A percentile compares a stretch with the other conserved stretches of the same genome.
Evolutionary conservation across 2,329 filamentous ascomycete species (phyloP).

Genomic region (Botryotinia calthae): DNA sequence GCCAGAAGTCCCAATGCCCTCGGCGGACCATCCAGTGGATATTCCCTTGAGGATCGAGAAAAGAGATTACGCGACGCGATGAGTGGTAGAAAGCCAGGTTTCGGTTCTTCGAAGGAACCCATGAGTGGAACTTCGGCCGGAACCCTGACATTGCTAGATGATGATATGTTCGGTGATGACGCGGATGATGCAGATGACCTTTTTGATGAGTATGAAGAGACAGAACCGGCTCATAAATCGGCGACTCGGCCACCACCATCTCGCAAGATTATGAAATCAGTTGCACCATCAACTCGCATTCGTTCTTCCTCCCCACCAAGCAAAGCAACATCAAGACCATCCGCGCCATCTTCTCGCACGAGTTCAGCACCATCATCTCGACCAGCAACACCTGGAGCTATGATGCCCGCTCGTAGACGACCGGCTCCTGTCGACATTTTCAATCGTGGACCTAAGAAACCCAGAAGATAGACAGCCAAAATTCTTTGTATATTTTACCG

Average conservation of each 20-base stretch:
- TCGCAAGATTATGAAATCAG: slow-evolving; percentile 6
- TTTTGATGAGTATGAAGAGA: slow-evolving; percentile 28
- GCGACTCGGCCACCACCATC: slow-evolving; percentile 13
- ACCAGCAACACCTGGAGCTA: neutral
- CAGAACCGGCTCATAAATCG: slow-evolving; percentile 1
- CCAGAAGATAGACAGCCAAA: slow-evolving; percentile 8
- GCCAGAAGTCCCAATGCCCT: slow-evolving; percentile 23
- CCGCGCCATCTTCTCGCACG: neutral
- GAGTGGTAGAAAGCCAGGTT: slow-evolving; percentile 21
- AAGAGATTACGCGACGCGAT: slow-evolving; percentile 32
- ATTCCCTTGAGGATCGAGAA: slow-evolving; percentile 42
- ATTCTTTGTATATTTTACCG: neutral
- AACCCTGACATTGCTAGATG: slow-evolving; percentile 25
- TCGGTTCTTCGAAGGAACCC: slow-evolving; percentile 22
- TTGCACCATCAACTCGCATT: slow-evolving; percentile 15
- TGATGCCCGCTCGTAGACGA: slow-evolving; percentile 16
- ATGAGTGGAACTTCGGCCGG: slow-evolving; percentile 25
- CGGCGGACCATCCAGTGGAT: slow-evolving; percentile 21
- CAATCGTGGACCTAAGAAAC: slow-evolving; percentile 22
- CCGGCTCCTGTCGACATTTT: slow-evolving; percentile 14
- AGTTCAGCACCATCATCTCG: slow-evolving; percentile 10
- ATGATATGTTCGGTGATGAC: slow-evolving; percentile 26
- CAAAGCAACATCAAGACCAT: neutral
- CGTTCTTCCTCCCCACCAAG: neutral
- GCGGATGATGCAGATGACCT: slow-evolving; percentile 30